Percentiles rank a stretch among this genome's conserved stretches.
Conservation (phyloP, 352 stramenopile genomes). For the Poterioochromonas sp. region DNA sequence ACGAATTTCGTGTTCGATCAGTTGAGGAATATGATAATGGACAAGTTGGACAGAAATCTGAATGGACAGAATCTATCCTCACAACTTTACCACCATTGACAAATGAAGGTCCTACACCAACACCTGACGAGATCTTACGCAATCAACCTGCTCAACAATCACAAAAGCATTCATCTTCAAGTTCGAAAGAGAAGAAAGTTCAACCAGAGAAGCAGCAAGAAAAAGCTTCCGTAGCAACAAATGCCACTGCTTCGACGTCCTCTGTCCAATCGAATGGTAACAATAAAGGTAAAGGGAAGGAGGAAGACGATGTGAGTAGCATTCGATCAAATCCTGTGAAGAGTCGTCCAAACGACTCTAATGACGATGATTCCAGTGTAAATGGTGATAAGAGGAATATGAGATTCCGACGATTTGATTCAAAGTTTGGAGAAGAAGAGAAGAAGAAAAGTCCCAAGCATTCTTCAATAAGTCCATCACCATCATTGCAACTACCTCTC, state of each 20-base stretch:
- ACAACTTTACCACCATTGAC: not conserved
- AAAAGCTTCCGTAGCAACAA: not conserved
- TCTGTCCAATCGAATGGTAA: no score
- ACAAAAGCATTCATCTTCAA: not conserved
- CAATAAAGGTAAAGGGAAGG: no score
- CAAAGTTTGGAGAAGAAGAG: no score
- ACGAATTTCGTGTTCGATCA: conserved; percentile 6
- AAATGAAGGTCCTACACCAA: not conserved
- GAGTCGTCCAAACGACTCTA: no score
- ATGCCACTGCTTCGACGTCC: not conserved
- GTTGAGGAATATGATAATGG: not conserved
- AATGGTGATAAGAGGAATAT: no score
- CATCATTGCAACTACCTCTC: no score
- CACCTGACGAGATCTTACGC: not conserved
- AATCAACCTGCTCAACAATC: not conserved
- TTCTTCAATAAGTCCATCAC: no score
- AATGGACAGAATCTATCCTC: not conserved
- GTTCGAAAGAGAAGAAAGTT: not conserved
- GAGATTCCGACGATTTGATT: no score
- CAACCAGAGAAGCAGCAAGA: not conserved
- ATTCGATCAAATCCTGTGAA: no score
- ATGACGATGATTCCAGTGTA: no score
- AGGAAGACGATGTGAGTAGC: no score
- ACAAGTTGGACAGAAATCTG: not conserved
- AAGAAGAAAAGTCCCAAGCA: no score